Conservation (phyloP, 208 protist genomes). For the Acanthamoeba healyi region DNA sequence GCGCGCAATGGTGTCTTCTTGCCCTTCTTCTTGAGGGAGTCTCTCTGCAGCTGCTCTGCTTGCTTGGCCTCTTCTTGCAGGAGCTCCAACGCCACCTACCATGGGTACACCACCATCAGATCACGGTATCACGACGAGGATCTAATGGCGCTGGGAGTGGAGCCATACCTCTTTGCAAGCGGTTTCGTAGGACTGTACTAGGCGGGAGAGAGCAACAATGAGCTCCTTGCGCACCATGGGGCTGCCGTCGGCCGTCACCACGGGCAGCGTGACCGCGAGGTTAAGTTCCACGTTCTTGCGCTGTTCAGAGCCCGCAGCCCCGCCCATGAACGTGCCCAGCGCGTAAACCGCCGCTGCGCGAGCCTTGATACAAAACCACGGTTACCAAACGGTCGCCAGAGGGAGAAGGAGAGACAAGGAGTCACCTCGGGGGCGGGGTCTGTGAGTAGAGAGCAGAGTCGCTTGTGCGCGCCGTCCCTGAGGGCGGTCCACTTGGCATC, state of each 20-base stretch:
- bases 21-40: background rate
- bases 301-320: conserved; percentile 75
- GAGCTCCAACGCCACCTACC: background rate
- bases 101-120: background rate
- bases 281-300: conserved; percentile 82
- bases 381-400: too few relatives aligned
- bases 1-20: background rate
- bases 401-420: background rate
- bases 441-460: conserved; percentile 81
- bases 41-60: conserved; percentile 17
- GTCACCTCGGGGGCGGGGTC: conserved; percentile 81
- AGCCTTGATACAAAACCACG: conserved; percentile 75
- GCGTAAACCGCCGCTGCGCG: conserved; percentile 87
- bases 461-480: conserved; percentile 79
- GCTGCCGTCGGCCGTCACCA: conserved; percentile 79
- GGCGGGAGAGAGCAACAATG: conserved; percentile 81
- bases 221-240: conserved; percentile 87
- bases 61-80: conserved; percentile 63
- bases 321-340: conserved; percentile 86
- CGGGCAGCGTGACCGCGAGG: conserved; percentile 75
- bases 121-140: background rate
- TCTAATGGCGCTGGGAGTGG: background rate
- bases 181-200: conserved; percentile 72
- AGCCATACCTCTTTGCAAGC: conserved; percentile 38
- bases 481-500: conserved; percentile 86